These are phyloP conservation scores for Colletotrichum sidae DNA, from an alignment of 2,329 filamentous ascomycete species.

Conservation along the genomic window DNA sequence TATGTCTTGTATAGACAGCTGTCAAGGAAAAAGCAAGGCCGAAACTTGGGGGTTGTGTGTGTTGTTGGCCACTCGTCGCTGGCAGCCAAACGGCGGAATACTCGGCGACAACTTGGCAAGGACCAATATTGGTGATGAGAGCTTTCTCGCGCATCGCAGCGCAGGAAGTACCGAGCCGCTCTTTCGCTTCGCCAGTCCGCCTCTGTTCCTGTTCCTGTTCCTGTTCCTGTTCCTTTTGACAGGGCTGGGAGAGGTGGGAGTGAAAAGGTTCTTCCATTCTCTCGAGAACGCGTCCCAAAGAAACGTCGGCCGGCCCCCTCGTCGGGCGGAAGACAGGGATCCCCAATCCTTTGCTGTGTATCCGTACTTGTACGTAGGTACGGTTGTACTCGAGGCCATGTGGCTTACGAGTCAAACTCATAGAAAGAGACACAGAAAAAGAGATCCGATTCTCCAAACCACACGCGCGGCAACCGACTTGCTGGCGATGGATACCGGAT, in stretches of 20 bases:
- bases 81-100: no score
- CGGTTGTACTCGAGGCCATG: slow-evolving; percentile 14
- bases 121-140: slow-evolving; percentile 7
- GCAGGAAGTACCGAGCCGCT: background rate
- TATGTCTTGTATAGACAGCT: slow-evolving; percentile 16
- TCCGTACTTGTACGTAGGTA: no score
- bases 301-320: slow-evolving; percentile 16
- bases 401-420: slow-evolving; percentile 33
- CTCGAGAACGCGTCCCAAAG: slow-evolving; percentile 3
- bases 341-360: background rate
- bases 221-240: slow-evolving; percentile 16
- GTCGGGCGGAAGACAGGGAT: slow-evolving; percentile 9
- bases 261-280: slow-evolving; percentile 8
- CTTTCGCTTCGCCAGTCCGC: slow-evolving; percentile 14
- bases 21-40: slow-evolving; percentile 26
- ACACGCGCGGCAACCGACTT: slow-evolving; percentile 14
- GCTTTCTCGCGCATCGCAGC: background rate
- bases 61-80: no score
- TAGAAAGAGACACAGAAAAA: background rate
- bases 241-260: slow-evolving; percentile 15
- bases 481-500: slow-evolving; percentile 11
- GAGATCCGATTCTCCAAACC: background rate
- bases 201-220: background rate
- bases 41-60: slow-evolving; percentile 4
- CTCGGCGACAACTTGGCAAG: background rate